Evolutionary conservation across 148 eudicot genomes (phyloP).

Genomic region (Silene conica): DNA sequence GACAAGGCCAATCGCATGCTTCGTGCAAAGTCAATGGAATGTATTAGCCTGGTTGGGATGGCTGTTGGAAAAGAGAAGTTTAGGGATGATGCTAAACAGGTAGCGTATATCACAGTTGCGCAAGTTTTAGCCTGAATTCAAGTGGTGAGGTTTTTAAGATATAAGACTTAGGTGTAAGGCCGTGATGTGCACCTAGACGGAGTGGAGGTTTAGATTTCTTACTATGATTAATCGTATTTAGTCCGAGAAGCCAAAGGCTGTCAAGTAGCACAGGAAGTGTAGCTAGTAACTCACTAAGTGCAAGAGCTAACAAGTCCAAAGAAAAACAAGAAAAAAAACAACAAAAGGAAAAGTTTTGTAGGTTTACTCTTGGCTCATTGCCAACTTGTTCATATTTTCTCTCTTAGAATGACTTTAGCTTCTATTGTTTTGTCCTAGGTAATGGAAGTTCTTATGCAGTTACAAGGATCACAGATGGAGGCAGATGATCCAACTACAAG

Average conservation of each 20-base stretch:
- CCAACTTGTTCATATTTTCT: not conserved
- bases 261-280: not conserved
- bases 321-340: too few species aligned
- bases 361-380: not conserved
- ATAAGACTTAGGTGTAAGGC: not conserved
- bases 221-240: too few species aligned
- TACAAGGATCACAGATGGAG: constrained; percentile 98
- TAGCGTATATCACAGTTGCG: constrained; percentile 15
- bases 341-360: not conserved
- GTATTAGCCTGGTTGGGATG: constrained; percentile 89
- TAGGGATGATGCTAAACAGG: constrained; percentile 98
- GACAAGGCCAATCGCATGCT: constrained; percentile 41
- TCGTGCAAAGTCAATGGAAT: constrained; percentile 45
- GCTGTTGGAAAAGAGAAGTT: constrained; percentile 99
- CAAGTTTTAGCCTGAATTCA: not conserved
- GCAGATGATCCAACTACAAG: constrained; percentile 93
- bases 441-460: constrained; percentile 94
- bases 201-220: not conserved
- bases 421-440: constrained; percentile 45
- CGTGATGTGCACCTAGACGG: not conserved
- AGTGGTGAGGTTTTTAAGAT: not conserved
- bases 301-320: too few species aligned
- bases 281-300: not conserved
- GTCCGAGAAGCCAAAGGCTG: not conserved
- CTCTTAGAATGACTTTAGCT: not conserved